Evolutionary conservation across 371 early-diverging fungal genomes (phyloP).

Genomic region (Lichtheimia ornata): DNA sequence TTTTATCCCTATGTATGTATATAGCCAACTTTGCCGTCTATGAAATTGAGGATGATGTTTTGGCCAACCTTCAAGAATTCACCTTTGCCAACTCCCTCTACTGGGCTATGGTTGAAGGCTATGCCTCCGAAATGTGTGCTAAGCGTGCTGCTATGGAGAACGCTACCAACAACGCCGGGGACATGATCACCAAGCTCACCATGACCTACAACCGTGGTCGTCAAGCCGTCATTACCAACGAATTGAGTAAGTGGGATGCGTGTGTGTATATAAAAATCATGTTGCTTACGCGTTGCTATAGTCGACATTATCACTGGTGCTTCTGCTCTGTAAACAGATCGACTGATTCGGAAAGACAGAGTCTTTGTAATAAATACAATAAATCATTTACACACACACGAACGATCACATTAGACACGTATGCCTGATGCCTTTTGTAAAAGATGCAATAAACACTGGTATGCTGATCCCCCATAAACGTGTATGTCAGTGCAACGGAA

Average conservation of each 20-base stretch:
- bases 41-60: slow-evolving; percentile 88
- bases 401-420: no score
- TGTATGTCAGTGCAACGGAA: no score
- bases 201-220: slow-evolving; percentile 94
- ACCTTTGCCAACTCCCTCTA: slow-evolving; percentile 89
- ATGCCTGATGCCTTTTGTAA: no score
- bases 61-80: slow-evolving; percentile 93
- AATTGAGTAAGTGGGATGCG: slow-evolving; percentile 66
- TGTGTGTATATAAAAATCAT: background rate
- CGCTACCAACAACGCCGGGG: slow-evolving; percentile 98
- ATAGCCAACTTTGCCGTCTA: slow-evolving; percentile 85
- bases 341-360: slow-evolving; percentile 14
- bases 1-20: background rate
- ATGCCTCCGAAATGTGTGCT: slow-evolving; percentile 96
- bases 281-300: slow-evolving; percentile 26
- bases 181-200: slow-evolving; percentile 74
- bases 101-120: slow-evolving; percentile 96
- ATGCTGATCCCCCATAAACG: no score
- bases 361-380: slow-evolving; percentile 25
- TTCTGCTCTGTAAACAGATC: slow-evolving; percentile 71
- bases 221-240: slow-evolving; percentile 97
- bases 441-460: no score
- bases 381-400: background rate
- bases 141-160: slow-evolving; percentile 99
- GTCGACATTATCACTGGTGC: slow-evolving; percentile 95